phyloP scores from a whole-genome alignment of 148 eudicot species.

The Cornus kousa region DNA sequence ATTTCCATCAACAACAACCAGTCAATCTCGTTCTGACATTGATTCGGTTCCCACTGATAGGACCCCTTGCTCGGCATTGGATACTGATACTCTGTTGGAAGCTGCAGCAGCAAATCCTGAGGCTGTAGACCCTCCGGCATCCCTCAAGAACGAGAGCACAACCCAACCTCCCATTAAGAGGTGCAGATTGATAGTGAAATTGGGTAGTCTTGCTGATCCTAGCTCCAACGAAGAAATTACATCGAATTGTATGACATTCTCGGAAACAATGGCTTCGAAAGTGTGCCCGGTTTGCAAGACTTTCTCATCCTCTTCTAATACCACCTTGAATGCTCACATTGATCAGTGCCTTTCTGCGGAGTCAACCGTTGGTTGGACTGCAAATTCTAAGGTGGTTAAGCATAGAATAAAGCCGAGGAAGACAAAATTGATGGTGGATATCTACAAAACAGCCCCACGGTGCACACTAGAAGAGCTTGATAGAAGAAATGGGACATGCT shows the following conservation, averaged over 20 bases:
- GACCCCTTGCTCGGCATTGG: constrained; percentile 18
- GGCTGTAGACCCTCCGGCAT: constrained; percentile 25
- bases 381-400: constrained; percentile 45
- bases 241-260: constrained; percentile 29
- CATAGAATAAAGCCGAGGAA: constrained; percentile 77
- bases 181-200: constrained; percentile 48
- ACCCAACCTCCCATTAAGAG: constrained; percentile 43
- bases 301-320: constrained; percentile 83
- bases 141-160: constrained; percentile 24
- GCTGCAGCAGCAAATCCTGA: constrained; percentile 30
- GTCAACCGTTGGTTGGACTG: constrained; percentile 42
- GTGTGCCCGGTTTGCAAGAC: constrained; percentile 86
- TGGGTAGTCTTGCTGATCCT: constrained; percentile 33
- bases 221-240: constrained; percentile 41
- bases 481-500: constrained; percentile 74
- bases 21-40: constrained; percentile 37
- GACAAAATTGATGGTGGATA: constrained; percentile 71
- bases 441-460: constrained; percentile 56
- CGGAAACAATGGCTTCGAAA: constrained; percentile 61
- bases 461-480: constrained; percentile 94
- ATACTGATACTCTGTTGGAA: constrained; percentile 28
- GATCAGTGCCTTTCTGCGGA: constrained; percentile 93
- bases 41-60: constrained; percentile 41
- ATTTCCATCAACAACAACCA: constrained; percentile 27
- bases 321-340: constrained; percentile 93